phyloP scores from a whole-genome alignment of 2,329 filamentous ascomycete genomes.

The Aureobasidium sp. region DNA sequence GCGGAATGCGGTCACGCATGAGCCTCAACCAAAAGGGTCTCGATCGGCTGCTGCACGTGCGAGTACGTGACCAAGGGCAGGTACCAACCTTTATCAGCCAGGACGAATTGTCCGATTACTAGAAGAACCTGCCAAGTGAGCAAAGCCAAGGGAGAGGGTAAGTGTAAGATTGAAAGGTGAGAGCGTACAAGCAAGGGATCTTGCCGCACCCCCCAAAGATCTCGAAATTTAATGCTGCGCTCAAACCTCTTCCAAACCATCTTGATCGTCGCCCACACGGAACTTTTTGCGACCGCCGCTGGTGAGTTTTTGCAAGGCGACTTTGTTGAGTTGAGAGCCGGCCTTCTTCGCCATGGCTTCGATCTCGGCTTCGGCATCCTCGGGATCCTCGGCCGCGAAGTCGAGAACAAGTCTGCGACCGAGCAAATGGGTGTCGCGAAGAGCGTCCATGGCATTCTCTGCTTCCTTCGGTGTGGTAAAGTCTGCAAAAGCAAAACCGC shows the following conservation, averaged over 20 bases:
- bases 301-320: constrained; percentile 81
- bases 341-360: constrained; percentile 96
- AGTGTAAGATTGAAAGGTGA: constrained; percentile 3
- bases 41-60: neutral
- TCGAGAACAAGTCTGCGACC: constrained; percentile 84
- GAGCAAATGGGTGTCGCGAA: constrained; percentile 87
- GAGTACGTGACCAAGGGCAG: neutral
- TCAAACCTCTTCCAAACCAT: constrained; percentile 35
- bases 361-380: constrained; percentile 93
- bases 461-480: constrained; percentile 90
- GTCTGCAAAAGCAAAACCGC: constrained; percentile 95
- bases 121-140: constrained; percentile 11
- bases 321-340: constrained; percentile 79
- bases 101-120: neutral
- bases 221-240: constrained; percentile 7
- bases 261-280: constrained; percentile 64
- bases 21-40: neutral
- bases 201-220: constrained; percentile 10
- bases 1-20: constrained; percentile 11
- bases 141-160: constrained; percentile 10
- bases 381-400: constrained; percentile 78
- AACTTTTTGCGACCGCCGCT: constrained; percentile 80
- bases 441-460: constrained; percentile 78
- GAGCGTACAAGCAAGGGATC: constrained; percentile 9
- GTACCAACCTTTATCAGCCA: constrained; percentile 4